phyloP scores from a whole-genome alignment of 768 basidiomycete species.

The Mycena vulgaris region DNA sequence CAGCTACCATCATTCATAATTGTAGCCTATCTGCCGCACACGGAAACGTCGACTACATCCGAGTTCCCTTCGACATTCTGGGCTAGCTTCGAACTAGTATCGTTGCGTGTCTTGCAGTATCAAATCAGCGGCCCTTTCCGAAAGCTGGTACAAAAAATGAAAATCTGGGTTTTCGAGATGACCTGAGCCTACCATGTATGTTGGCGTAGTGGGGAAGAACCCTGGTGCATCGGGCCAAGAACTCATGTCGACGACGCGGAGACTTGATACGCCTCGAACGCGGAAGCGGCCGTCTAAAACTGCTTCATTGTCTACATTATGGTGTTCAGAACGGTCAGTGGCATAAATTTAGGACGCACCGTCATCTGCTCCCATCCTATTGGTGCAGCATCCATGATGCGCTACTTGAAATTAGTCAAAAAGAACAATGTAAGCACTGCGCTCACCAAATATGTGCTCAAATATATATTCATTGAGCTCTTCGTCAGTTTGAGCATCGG shows the following conservation, averaged over 20 bases:
- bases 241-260: conserved; percentile 25
- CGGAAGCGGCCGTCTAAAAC: conserved; percentile 18
- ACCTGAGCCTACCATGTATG: conserved; percentile 23
- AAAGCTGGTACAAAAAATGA: conserved; percentile 23
- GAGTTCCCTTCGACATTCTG: conserved; percentile 8
- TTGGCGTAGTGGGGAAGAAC: conserved; percentile 20
- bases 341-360: conserved; percentile 16
- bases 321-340: not conserved
- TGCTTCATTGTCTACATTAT: conserved; percentile 6
- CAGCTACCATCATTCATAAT: not conserved
- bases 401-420: conserved; percentile 14
- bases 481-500: conserved; percentile 18
- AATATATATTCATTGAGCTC: conserved; percentile 25
- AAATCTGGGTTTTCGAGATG: not conserved
- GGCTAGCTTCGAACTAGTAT: conserved; percentile 8
- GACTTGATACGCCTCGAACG: conserved; percentile 18
- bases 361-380: conserved; percentile 19
- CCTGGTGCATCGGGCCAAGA: conserved; percentile 23
- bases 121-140: conserved; percentile 18
- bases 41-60: conserved; percentile 1
- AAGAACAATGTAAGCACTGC: conserved; percentile 3
- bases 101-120: conserved; percentile 18
- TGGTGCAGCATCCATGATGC: conserved; percentile 26
- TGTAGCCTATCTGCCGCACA: conserved; percentile 1
- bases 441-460: conserved; percentile 25